Evolutionary conservation across 2,329 filamentous ascomycete genomes (phyloP), one percentile per base, ranked within the genome.

Genomic region (Hymenotorrendiella dingleyae): DNA sequence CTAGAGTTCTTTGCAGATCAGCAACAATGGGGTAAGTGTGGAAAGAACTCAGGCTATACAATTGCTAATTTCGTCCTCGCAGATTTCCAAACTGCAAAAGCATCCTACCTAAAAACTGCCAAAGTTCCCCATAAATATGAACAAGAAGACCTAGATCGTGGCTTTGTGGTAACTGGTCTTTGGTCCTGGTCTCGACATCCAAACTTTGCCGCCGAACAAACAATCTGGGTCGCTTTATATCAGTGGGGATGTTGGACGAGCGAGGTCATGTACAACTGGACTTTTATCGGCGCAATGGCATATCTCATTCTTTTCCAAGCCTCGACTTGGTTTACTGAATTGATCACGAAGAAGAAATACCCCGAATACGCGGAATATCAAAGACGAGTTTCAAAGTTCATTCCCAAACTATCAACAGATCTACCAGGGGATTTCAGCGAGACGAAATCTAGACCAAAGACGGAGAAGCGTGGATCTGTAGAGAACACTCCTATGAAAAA

Each of bases 191-290:
- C 84, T 54, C 78, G 93, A 34, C 94, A 98, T 63, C 93, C 93
- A 36, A 98, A 98, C 64, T 98, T 97, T 60, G 80, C 86, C 4
- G 87, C 86, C 4, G 93, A 98, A 66, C 93, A 97, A 67, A 72
- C 80, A 22, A 80, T 97, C 56, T 98, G 93, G 93, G 73, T 94
- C 41, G 69, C 80, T 7, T 66, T 97, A 40, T 97, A 97, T 64
- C 78, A 87, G 58, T 98, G 91, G 93, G 80, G 77, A 53, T 91
- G 85, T 64, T 84, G 79, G 60, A 76, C 81, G 42, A 86, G 82
- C 23, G 75, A 80, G 42, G 79, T 73, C 2, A 70, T 82, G 30
- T 82, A 82, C 61, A 91, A 84, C 64, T 98, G 90, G 87, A 81
- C 85, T 1, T 78, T 77, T 37, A 62, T 78, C 8, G 93, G 91